phyloP scores from a whole-genome alignment of 805 yeast genomes.

The Danielia oregonensis region DNA sequence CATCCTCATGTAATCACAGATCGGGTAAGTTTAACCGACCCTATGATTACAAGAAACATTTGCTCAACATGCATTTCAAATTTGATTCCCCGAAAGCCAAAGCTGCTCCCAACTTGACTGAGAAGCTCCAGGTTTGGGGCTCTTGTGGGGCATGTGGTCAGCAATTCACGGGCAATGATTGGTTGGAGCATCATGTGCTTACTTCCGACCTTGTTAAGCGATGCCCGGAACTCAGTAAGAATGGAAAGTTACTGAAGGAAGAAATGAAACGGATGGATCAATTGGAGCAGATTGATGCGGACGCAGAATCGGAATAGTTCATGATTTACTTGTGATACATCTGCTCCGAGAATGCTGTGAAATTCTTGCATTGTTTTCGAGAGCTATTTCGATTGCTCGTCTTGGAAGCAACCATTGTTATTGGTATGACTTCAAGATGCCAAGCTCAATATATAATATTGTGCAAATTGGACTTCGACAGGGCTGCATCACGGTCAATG shows the following conservation, averaged over 20 bases:
- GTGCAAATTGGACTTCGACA: no score
- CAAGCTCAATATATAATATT: no score
- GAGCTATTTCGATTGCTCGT: no score
- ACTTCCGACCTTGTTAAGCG: slow-evolving; percentile 14
- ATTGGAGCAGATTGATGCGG: not conserved
- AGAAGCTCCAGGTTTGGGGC: slow-evolving; percentile 37
- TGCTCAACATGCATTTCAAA: slow-evolving; percentile 38
- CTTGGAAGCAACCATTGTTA: no score
- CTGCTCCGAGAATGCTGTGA: no score
- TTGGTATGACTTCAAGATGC: no score
- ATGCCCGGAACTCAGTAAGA: slow-evolving; percentile 3
- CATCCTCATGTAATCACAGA: slow-evolving; percentile 38
- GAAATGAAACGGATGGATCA: not conserved
- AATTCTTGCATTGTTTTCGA: no score
- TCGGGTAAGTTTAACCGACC: slow-evolving; percentile 43
- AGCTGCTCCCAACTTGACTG: slow-evolving; percentile 37
- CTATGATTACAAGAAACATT: slow-evolving; percentile 43
- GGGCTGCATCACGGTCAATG: no score
- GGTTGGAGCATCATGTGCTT: slow-evolving; percentile 55
- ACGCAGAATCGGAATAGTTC: not conserved
- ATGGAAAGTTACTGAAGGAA: not conserved
- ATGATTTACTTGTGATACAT: no score
- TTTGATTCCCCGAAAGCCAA: slow-evolving; percentile 41
- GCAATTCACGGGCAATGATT: slow-evolving; percentile 45
- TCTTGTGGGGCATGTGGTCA: slow-evolving; percentile 46